Evolutionary conservation across 2,329 filamentous ascomycete genomes (phyloP).

Genomic region (Nothophoma quercina): DNA sequence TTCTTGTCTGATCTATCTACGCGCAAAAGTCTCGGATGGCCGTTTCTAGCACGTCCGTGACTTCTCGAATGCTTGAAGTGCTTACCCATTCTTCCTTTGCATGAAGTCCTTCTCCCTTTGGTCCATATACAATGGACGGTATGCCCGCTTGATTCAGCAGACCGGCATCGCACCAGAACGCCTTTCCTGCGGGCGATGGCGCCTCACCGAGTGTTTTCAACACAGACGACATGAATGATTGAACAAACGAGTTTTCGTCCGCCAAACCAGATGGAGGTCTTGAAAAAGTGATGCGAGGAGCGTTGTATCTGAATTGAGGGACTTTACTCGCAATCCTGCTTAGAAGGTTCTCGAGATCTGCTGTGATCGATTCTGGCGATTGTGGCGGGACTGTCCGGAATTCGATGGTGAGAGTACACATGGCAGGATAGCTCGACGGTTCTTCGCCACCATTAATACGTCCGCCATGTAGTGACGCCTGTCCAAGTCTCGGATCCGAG

Average conservation of each 20-base stretch:
- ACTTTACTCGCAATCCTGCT: background rate
- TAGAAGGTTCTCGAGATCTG: background rate
- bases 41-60: background rate
- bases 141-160: slow-evolving; percentile 56
- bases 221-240: background rate
- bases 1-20: too few species aligned
- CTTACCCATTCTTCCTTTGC: slow-evolving; percentile 61
- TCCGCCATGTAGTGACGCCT: slow-evolving; percentile 57
- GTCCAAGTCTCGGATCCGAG: slow-evolving; percentile 34
- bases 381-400: slow-evolving; percentile 59
- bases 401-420: slow-evolving; percentile 59
- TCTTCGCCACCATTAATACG: slow-evolving; percentile 62
- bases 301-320: background rate
- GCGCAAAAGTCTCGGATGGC: background rate
- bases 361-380: slow-evolving; percentile 29
- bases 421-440: slow-evolving; percentile 59
- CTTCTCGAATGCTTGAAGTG: slow-evolving; percentile 23
- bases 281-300: slow-evolving; percentile 46
- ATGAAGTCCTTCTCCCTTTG: slow-evolving; percentile 59
- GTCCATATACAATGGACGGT: slow-evolving; percentile 58
- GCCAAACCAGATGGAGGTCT: background rate
- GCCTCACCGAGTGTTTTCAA: background rate
- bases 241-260: background rate
- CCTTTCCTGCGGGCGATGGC: slow-evolving; percentile 23
- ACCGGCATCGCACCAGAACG: slow-evolving; percentile 63